Evolutionary conservation across 2,329 filamentous ascomycete genomes (phyloP).

Genomic region (Aspergillus brunneoviolaceus): DNA sequence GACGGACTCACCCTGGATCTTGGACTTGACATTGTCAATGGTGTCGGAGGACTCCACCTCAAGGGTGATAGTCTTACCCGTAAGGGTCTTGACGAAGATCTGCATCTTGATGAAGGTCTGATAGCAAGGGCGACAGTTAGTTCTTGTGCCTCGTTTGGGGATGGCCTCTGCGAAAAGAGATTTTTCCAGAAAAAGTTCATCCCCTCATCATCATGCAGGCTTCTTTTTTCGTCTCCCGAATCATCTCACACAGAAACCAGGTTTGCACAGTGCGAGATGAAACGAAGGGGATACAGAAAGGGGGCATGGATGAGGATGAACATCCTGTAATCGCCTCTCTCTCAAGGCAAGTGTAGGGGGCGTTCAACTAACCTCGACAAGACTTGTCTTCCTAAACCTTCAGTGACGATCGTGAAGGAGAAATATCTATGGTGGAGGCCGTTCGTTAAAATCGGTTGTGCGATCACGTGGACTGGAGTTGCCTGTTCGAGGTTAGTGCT

Average conservation of each 20-base stretch:
- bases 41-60: constrained; percentile 99
- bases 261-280: not conserved
- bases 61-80: constrained; percentile 99
- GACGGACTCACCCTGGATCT: constrained; percentile 65
- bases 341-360: not conserved
- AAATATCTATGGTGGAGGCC: constrained; percentile 27
- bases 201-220: not conserved
- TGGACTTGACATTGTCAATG: constrained; percentile 99
- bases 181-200: not conserved
- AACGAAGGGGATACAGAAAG: not conserved
- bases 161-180: not conserved
- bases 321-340: not conserved
- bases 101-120: constrained; percentile 51
- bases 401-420: constrained; percentile 28
- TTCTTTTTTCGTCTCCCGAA: not conserved
- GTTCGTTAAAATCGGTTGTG: constrained; percentile 43
- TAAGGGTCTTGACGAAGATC: constrained; percentile 68
- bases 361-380: constrained; percentile 55
- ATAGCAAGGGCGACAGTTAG: constrained; percentile 18
- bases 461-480: constrained; percentile 33
- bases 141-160: not conserved
- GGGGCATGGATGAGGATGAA: not conserved
- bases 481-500: constrained; percentile 13
- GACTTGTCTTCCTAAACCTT: constrained; percentile 62
- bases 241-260: not conserved